phyloP scores from a whole-genome alignment of 257 asterid species.

The Prunella vulgaris region DNA sequence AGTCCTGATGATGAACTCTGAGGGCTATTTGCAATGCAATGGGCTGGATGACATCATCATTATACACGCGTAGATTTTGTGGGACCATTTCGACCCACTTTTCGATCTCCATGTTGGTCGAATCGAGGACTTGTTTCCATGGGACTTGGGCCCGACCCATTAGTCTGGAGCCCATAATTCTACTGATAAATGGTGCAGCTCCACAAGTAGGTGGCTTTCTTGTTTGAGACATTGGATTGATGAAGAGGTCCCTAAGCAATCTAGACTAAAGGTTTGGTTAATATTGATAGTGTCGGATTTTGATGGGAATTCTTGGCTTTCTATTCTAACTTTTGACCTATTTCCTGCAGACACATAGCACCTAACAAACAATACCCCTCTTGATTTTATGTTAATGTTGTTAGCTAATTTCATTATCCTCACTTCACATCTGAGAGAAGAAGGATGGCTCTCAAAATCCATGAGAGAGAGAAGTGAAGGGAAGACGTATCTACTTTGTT shows the following conservation, averaged over 20 bases:
- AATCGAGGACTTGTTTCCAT: constrained; percentile 32
- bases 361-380: constrained; percentile 45
- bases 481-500: too few relatives aligned
- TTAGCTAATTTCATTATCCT: constrained; percentile 45
- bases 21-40: constrained; percentile 38
- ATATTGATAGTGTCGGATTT: constrained; percentile 30
- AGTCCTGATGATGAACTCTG: constrained; percentile 28
- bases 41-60: constrained; percentile 30
- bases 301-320: constrained; percentile 40
- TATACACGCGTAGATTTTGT: constrained; percentile 5
- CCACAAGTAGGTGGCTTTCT: constrained; percentile 34
- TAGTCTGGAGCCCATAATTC: constrained; percentile 37
- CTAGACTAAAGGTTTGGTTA: constrained; percentile 47
- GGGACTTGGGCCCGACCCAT: constrained; percentile 53
- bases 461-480: constrained; percentile 27
- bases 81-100: constrained; percentile 44
- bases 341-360: constrained; percentile 51
- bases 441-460: constrained; percentile 22
- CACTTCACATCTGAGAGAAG: constrained; percentile 32
- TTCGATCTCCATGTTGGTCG: constrained; percentile 32
- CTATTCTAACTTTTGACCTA: constrained; percentile 34
- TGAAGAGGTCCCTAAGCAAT: constrained; percentile 31
- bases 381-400: constrained; percentile 32
- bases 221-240: constrained; percentile 32
- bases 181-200: constrained; percentile 48